These are phyloP conservation scores for Cytidiella melzeri DNA, from an alignment of 768 basidiomycete species.

Conservation along the genomic window DNA sequence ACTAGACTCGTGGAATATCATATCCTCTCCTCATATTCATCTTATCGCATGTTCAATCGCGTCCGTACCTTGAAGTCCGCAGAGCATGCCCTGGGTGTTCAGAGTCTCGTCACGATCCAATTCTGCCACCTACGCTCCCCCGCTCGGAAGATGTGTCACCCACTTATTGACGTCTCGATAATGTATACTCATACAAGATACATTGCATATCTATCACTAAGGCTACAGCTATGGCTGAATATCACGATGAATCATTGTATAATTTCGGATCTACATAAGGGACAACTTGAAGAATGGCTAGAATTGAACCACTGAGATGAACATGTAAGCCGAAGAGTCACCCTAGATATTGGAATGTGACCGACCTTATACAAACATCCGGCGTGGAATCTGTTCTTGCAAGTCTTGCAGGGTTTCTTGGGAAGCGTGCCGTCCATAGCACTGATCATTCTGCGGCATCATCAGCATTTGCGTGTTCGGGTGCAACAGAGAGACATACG, in stretches of 20 bases:
- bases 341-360: background rate
- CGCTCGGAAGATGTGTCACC: background rate
- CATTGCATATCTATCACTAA: background rate
- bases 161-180: no score
- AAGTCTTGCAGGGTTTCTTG: slow-evolving; percentile 87
- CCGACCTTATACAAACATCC: slow-evolving; percentile 84
- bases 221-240: background rate
- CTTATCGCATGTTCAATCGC: no score
- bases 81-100: no score
- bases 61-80: no score
- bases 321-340: no score
- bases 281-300: slow-evolving; percentile 88
- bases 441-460: slow-evolving; percentile 68
- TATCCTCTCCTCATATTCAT: no score
- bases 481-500: slow-evolving; percentile 40
- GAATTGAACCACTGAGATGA: slow-evolving; percentile 76
- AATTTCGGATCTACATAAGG: slow-evolving; percentile 84
- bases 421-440: slow-evolving; percentile 85
- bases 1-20: no score
- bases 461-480: background rate
- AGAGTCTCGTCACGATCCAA: no score
- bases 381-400: slow-evolving; percentile 91
- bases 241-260: slow-evolving; percentile 32
- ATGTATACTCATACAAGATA: background rate
- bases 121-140: no score